These are phyloP conservation scores for Rhododendron molle DNA, from an alignment of 148 eudicot species.

Conservation along the genomic window DNA sequence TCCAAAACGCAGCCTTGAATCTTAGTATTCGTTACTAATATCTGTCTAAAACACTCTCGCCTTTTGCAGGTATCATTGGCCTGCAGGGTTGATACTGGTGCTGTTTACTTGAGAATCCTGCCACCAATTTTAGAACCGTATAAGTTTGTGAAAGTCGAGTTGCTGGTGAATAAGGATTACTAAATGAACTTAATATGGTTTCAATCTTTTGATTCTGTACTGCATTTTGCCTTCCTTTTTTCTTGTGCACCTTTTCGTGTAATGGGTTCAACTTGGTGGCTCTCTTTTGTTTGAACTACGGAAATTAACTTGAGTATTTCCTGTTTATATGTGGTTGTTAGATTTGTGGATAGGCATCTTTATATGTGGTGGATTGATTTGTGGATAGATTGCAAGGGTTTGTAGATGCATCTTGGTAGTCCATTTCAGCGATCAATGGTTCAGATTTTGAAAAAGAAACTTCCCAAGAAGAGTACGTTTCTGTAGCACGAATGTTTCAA, in stretches of 20 bases:
- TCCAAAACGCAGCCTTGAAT: not conserved
- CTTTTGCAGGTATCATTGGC: constrained; percentile 54
- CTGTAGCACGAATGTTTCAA: not conserved
- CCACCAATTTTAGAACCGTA: not conserved
- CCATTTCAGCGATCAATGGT: not conserved
- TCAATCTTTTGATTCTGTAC: constrained; percentile 1
- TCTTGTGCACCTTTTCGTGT: not conserved
- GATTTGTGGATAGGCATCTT: not conserved
- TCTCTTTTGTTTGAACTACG: not conserved
- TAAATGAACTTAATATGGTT: not conserved
- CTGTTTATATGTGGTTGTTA: not conserved
- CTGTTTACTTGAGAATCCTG: not conserved
- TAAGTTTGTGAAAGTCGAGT: not conserved
- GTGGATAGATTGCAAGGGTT: not conserved
- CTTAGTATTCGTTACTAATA: not conserved
- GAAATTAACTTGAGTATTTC: not conserved
- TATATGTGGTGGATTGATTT: not conserved
- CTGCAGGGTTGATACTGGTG: constrained; percentile 40
- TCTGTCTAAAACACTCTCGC: not conserved
- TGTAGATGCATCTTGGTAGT: not conserved
- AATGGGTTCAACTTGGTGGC: not conserved
- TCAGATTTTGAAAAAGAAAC: not conserved
- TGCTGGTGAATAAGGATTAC: not conserved
- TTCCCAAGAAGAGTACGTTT: not conserved
- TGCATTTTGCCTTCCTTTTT: not conserved